Evolutionary conservation across 805 yeast species (phyloP), one percentile per base, ranked within the genome.

Genomic region (Ogataea paradorogensis): DNA sequence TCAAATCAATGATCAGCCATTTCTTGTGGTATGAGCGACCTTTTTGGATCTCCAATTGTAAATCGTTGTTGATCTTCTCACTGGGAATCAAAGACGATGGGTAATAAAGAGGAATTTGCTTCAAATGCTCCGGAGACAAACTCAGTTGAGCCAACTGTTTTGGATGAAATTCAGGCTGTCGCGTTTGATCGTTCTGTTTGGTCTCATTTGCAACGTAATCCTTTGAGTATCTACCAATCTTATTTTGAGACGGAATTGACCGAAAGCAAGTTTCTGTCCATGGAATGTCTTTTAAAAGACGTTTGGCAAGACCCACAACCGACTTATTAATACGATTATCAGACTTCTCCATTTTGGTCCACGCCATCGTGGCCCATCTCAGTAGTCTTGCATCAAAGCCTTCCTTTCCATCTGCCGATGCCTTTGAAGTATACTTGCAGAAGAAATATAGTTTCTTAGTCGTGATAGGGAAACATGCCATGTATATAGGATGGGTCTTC

Each of bases 231-330:
- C 86, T 63, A 25, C 79, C 62, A 61, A 85, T 72, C 25, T 81
- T 67, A 26, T 66, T 62, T 42, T 76, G 73, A 3, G 89, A 78
- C 1, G 98, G 97, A 16, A 91, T 75, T 2, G 91, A 75, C 45
- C 78, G 70, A 43, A 90, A 66, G 32, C 88, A 76, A 52, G 77
- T 74, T 55, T 90, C 98, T 48, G 82, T 80, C 76, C 91, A 90
- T 2, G 91, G 87, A 6, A 85, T 77, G 15, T 77, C 69, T 37
- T 76, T 73, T 49, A 89, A 59, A 27, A 83, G 67, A 39, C 58
- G 60, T 30, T 75, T 71, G 11, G 82, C 74, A 46, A 67, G 66
- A 3, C 55, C 35, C 2, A 84, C 88, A 31, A 89, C 72, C 38
- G 67, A 70, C 47, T 73, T 66, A 59, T 87, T 87, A 52, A 82